Evolutionary conservation across 2,329 filamentous ascomycete species (phyloP).

Genomic region (Chaetomium sp.): DNA sequence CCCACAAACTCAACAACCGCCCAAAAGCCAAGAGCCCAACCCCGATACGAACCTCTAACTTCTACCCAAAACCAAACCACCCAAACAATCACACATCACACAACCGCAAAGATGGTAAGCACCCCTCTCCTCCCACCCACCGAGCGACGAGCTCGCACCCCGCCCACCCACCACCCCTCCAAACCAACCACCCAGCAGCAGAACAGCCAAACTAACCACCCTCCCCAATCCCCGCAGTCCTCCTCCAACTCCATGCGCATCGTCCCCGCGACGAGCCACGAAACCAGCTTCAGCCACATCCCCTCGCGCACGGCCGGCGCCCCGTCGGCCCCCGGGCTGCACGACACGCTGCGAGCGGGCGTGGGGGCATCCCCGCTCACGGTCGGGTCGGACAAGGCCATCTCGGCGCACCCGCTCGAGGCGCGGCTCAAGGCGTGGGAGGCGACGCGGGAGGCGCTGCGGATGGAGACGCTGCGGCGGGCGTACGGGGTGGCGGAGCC

Average conservation of each 20-base stretch:
- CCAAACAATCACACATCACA: not conserved
- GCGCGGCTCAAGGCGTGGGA: conserved; percentile 88
- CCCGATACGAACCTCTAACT: not conserved
- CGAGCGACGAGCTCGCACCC: no score
- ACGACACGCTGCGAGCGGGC: conserved; percentile 88
- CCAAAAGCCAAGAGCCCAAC: not conserved
- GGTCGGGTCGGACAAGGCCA: conserved; percentile 47
- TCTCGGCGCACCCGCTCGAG: conserved; percentile 85
- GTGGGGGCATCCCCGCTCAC: conserved; percentile 64
- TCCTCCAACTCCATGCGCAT: conserved; percentile 71
- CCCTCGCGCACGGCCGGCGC: conserved; percentile 63
- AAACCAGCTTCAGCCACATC: conserved; percentile 66
- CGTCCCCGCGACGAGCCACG: conserved; percentile 70
- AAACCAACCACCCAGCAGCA: conserved; percentile 20
- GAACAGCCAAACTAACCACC: conserved; percentile 1
- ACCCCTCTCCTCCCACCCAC: conserved; percentile 10
- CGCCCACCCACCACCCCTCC: not conserved
- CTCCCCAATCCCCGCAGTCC: conserved; percentile 54
- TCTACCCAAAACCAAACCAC: not conserved
- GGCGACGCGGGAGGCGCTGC: conserved; percentile 80
- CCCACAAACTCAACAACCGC: conserved; percentile 6
- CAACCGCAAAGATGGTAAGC: conserved; percentile 54
- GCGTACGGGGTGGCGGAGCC: conserved; percentile 93
- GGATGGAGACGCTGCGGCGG: conserved; percentile 85
- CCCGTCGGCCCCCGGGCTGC: conserved; percentile 88